Evolutionary conservation across 192 early-diverging fungal species (phyloP), one percentile per base, ranked within the genome.

Genomic region (Backusella tarrabulga): DNA sequence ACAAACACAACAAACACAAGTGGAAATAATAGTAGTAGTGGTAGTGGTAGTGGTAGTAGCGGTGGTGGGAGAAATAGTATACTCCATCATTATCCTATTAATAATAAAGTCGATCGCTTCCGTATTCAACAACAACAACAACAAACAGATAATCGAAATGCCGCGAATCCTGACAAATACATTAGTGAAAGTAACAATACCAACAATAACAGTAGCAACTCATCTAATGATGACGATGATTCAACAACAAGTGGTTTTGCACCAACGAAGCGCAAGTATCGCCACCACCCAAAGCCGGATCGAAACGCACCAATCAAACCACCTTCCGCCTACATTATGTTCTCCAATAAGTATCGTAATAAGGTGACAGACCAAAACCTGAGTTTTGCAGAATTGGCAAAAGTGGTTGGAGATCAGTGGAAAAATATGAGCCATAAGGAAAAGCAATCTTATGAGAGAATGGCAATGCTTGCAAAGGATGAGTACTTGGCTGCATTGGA

Each of bases 241-340:
- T 12, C 32, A 12, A 23, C 12, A n/a, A 19, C 34, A 38, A 29
- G 21, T 19, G 6, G 6, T 1, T 35, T 34, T 35, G 7, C 17
- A 17, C 34, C 52, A 5, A 34, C 35, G 4, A 85, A 85, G 52
- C 75, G 85, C 42, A 83, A 77, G 35, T 86, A 86, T 46, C 67
- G 83, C 34, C 71, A 85, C 35, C 85, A 86, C 35, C 77, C 85
- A 29, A 85, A 85, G 77, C 70, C 77, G 6, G 85, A 86, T 32
- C 50, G 75, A 8, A 86, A 81, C 56, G 84, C 81, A 0, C 85
- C 85, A 3, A 69, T 80, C 6, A 86, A 86, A 41, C 85, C 85
- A 19, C 68, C 77, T 6, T 86, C 85, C 0, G 85, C 85, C 0
- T 86, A 86, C 60, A 85, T 86, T 6, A 80, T 85, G 74, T 85